Conservation (phyloP, 1,284 basidiomycete species). For the Cutaneotrichosporon cyanovorans region DNA sequence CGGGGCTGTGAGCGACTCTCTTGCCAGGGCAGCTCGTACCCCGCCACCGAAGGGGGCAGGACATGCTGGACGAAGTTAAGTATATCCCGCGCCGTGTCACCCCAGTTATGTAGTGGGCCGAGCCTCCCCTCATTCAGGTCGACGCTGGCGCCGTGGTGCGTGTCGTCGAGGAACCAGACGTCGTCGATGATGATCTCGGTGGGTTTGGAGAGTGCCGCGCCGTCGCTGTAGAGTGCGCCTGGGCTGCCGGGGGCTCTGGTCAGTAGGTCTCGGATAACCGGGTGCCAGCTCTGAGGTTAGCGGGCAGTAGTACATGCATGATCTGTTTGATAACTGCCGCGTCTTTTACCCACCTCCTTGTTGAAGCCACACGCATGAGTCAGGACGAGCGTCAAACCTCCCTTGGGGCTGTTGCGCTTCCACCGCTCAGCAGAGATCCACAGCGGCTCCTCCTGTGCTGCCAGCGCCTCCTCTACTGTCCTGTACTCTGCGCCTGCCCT, state of each 20-base stretch:
- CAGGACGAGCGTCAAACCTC: conserved; percentile 59
- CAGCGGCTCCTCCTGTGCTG: conserved; percentile 42
- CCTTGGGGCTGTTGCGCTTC: conserved; percentile 13
- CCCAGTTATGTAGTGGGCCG: conserved; percentile 37
- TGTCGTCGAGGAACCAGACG: conserved; percentile 69
- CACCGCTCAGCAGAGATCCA: conserved; percentile 27
- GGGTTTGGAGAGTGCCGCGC: not conserved
- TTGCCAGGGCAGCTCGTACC: conserved; percentile 38
- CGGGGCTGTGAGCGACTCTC: conserved; percentile 35
- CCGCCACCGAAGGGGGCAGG: conserved; percentile 36
- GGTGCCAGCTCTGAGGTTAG: conserved; percentile 52
- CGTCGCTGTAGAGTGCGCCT: not conserved
- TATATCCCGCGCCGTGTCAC: conserved; percentile 43
- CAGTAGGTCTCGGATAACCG: conserved; percentile 51
- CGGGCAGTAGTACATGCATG: too few species aligned
- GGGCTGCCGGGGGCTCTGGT: not conserved
- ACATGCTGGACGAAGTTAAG: conserved; percentile 44
- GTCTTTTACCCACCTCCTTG: conserved; percentile 57
- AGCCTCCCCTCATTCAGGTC: conserved; percentile 57
- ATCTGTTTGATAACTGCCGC: not conserved
- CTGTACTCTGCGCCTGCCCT: conserved; percentile 3
- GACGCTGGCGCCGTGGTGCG: conserved; percentile 69
- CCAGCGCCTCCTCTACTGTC: conserved; percentile 3
- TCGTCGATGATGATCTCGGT: conserved; percentile 53
- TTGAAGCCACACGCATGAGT: conserved; percentile 74